phyloP scores from a whole-genome alignment of 169 alveolate genomes.

The Eimeria mitis region DNA sequence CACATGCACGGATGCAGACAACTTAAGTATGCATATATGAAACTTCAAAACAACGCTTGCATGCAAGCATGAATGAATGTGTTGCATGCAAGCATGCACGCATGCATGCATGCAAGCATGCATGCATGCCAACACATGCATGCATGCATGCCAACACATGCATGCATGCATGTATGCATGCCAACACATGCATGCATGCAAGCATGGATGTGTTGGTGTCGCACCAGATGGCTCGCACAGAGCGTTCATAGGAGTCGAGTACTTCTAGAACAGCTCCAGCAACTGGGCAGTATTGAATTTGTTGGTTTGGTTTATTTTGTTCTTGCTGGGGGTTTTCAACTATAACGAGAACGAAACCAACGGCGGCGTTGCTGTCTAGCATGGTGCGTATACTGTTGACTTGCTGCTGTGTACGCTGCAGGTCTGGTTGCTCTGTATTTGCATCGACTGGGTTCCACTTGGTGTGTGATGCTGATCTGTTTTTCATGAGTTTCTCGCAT shows the following conservation, averaged over 20 bases:
- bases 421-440: slow-evolving; percentile 29
- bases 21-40: too few species aligned
- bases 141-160: not conserved
- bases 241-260: slow-evolving; percentile 32
- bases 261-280: slow-evolving; percentile 75
- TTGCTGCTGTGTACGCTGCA: slow-evolving; percentile 11
- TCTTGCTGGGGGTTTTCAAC: slow-evolving; percentile 55
- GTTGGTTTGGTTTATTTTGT: not conserved
- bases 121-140: not conserved
- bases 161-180: not conserved
- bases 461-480: slow-evolving; percentile 55
- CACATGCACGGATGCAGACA: too few species aligned
- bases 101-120: not conserved
- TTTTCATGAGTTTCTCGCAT: slow-evolving; percentile 66
- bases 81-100: too few species aligned
- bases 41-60: not conserved
- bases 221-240: slow-evolving; percentile 31
- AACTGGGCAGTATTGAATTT: slow-evolving; percentile 69
- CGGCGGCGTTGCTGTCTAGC: slow-evolving; percentile 12
- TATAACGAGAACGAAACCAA: slow-evolving; percentile 71
- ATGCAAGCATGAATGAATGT: not conserved
- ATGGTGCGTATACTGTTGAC: slow-evolving; percentile 1
- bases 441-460: slow-evolving; percentile 39
- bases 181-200: not conserved
- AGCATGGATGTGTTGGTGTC: not conserved